Conservation (phyloP, 495 filamentous ascomycete genomes). For the Amniculicola lignicola region DNA sequence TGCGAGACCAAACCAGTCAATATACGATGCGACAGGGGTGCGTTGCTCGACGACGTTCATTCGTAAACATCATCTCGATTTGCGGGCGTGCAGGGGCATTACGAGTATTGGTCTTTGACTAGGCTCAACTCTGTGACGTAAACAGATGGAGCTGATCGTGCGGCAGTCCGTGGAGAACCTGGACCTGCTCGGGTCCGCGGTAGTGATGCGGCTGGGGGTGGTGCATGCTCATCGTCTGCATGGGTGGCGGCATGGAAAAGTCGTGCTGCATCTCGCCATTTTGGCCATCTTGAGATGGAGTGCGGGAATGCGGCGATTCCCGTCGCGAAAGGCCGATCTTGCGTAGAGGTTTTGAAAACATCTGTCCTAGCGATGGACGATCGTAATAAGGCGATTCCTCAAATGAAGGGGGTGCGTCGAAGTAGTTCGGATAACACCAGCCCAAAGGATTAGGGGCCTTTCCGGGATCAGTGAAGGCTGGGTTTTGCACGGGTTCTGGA, state of each 20-base stretch:
- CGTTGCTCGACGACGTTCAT: background rate
- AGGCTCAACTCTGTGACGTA: constrained; percentile 10
- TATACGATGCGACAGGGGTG: background rate
- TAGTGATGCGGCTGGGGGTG: constrained; percentile 9
- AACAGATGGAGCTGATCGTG: constrained; percentile 20
- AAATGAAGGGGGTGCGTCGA: constrained; percentile 20
- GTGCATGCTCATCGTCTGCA: constrained; percentile 1
- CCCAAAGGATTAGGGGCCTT: constrained; percentile 8
- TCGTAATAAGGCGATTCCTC: constrained; percentile 28
- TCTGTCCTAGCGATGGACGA: constrained; percentile 15
- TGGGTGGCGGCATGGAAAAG: constrained; percentile 5
- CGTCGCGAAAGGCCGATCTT: constrained; percentile 15
- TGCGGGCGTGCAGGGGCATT: background rate
- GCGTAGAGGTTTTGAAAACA: constrained; percentile 16
- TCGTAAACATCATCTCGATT: background rate
- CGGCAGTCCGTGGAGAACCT: background rate
- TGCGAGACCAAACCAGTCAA: background rate
- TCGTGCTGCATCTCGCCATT: background rate
- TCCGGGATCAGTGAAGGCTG: constrained; percentile 13
- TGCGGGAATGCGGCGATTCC: constrained; percentile 4
- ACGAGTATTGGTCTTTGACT: background rate
- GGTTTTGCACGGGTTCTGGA: background rate
- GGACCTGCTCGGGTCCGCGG: background rate
- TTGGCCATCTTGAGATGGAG: constrained; percentile 6
- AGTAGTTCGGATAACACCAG: constrained; percentile 28